These are phyloP conservation scores for Zymoseptoria passerinii DNA, from an alignment of 2,329 filamentous ascomycete species.

Conservation along the genomic window DNA sequence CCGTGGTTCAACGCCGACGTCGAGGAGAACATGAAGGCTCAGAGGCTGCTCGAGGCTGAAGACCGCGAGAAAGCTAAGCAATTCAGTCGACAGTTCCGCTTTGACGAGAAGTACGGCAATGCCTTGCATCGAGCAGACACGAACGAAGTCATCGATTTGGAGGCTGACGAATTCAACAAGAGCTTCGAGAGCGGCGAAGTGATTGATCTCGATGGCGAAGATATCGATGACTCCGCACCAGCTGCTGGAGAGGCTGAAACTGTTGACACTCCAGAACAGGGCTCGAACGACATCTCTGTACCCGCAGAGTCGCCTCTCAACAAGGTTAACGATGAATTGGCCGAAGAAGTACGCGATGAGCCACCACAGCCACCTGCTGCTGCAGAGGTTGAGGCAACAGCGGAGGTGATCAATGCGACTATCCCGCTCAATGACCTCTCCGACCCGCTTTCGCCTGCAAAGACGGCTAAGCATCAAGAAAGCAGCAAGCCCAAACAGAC, in stretches of 20 bases:
- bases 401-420: not conserved
- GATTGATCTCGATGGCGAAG: constrained; percentile 26
- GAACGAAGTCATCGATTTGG: constrained; percentile 40
- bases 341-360: constrained; percentile 8
- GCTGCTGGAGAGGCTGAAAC: not conserved
- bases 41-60: constrained; percentile 32
- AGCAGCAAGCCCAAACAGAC: not conserved
- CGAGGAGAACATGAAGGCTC: constrained; percentile 50
- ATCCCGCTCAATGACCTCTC: not conserved
- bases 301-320: not conserved
- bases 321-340: constrained; percentile 1
- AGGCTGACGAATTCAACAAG: constrained; percentile 34
- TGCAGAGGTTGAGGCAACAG: not conserved
- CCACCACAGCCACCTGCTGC: constrained; percentile 1
- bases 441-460: not conserved
- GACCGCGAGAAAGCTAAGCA: constrained; percentile 52
- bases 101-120: constrained; percentile 39
- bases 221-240: not conserved
- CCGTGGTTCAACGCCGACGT: constrained; percentile 62
- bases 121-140: constrained; percentile 51
- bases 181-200: constrained; percentile 33
- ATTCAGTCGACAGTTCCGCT: constrained; percentile 51
- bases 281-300: not conserved
- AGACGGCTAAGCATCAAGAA: not conserved
- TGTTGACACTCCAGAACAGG: not conserved